Conservation (phyloP, 163 green algal species). For the Scenedesmus sp. region DNA sequence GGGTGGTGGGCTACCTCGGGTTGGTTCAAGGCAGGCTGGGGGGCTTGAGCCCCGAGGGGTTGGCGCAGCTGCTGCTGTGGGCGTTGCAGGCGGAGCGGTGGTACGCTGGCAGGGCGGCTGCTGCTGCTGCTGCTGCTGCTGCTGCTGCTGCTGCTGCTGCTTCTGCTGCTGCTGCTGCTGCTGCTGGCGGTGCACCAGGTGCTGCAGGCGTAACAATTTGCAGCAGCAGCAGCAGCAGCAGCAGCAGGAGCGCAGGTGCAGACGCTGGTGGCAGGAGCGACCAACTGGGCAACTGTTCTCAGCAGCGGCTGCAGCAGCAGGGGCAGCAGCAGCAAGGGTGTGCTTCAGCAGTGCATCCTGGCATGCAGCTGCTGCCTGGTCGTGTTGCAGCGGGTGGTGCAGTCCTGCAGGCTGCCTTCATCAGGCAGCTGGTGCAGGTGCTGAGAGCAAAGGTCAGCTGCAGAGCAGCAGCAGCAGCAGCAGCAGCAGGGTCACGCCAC, state of each 20-base stretch:
- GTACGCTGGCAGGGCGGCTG: slow-evolving; percentile 5
- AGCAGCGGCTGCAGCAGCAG: slow-evolving; percentile 17
- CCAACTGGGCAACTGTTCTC: not conserved
- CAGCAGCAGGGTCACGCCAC: not conserved
- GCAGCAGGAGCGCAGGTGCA: too few relatives aligned
- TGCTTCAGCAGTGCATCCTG: not conserved
- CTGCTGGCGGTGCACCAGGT: not conserved
- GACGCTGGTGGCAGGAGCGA: not conserved
- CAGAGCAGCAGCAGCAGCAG: slow-evolving; percentile 31
- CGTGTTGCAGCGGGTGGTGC: not conserved
- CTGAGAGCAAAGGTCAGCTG: slow-evolving; percentile 25
- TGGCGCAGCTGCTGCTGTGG: slow-evolving; percentile 25
- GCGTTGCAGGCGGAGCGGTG: slow-evolving; percentile 17
- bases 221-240: slow-evolving; percentile 34
- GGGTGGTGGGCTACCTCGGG: not conserved
- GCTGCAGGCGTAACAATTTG: too few relatives aligned
- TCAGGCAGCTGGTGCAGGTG: not conserved
- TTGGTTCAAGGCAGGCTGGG: not conserved
- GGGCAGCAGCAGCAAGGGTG: not conserved
- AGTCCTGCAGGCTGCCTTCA: not conserved
- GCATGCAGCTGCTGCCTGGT: not conserved
- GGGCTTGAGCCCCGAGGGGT: slow-evolving; percentile 23
- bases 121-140: not conserved
- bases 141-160: too few relatives aligned
- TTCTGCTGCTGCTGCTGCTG: not conserved